A percentile compares a stretch with the other conserved stretches of the same genome.
Conservation (phyloP, 2,329 filamentous ascomycete genomes). For the Chrysoporthe austroafricana region DNA sequence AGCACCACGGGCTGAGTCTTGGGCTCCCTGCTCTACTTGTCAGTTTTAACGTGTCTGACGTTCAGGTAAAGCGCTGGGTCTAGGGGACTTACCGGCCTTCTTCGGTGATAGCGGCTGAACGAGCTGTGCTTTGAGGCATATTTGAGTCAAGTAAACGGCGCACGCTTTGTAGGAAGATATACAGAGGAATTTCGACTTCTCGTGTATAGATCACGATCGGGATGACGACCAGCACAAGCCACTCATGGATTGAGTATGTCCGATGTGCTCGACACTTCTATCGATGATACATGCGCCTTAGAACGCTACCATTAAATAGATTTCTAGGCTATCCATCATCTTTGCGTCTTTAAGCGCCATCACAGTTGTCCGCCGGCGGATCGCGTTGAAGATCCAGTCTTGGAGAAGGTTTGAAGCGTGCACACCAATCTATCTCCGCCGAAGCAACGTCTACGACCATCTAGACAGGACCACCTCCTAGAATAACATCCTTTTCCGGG, state of each 20-base stretch:
- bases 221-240: neutral
- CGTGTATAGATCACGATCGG: neutral
- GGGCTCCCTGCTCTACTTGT: neutral
- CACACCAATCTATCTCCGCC: neutral
- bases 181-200: neutral
- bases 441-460: no score
- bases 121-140: neutral
- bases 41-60: neutral
- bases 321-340: neutral
- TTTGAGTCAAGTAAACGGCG: neutral
- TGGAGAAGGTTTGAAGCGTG: neutral
- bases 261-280: neutral
- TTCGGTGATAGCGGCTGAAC: neutral
- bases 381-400: no score
- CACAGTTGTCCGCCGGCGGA: neutral
- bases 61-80: neutral
- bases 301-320: neutral
- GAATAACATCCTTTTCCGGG: neutral
- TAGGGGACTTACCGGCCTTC: neutral
- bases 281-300: neutral
- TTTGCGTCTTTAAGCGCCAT: no score
- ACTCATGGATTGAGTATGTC: neutral
- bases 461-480: neutral
- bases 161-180: neutral
- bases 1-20: neutral